Evolutionary conservation across 179 eudicot species (phyloP).

Genomic region (Monotropa hypopitys): DNA sequence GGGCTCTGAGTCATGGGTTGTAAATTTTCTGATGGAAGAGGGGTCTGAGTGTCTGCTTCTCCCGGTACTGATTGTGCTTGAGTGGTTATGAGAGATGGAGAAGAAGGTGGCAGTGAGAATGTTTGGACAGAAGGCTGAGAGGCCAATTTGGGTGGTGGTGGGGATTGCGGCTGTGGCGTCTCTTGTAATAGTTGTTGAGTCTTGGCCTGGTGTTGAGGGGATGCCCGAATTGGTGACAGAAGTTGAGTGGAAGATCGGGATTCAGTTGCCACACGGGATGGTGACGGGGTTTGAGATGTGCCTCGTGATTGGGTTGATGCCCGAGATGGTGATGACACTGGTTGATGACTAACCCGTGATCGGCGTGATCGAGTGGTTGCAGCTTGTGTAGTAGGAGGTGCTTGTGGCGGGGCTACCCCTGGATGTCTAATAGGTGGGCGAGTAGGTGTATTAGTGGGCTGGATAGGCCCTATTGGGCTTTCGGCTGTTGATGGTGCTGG

Average conservation of each 20-base stretch:
- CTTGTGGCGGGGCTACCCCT: constrained; percentile 16
- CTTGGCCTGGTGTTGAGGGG: constrained; percentile 6
- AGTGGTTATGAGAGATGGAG: constrained; percentile 13
- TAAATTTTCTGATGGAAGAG: constrained; percentile 19
- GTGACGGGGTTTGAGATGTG: constrained; percentile 12
- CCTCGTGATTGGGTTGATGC: constrained; percentile 10
- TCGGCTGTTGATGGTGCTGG: constrained; percentile 5
- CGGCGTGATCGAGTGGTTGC: constrained; percentile 10
- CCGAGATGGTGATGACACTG: constrained; percentile 24
- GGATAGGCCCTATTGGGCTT: not conserved
- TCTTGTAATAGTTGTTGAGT: constrained; percentile 11
- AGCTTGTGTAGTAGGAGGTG: constrained; percentile 15
- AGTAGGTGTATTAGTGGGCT: constrained; percentile 4
- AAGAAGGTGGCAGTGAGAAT: constrained; percentile 10
- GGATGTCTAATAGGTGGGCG: constrained; percentile 26
- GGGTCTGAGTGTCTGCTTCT: constrained; percentile 5
- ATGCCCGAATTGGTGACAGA: constrained; percentile 19
- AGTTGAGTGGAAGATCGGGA: constrained; percentile 14
- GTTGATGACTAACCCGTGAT: constrained; percentile 7
- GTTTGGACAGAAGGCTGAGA: constrained; percentile 11
- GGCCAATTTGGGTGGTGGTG: constrained; percentile 18
- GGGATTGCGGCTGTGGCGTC: constrained; percentile 14
- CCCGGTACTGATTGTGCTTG: constrained; percentile 12
- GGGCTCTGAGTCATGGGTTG: constrained; percentile 7
- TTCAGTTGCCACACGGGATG: constrained; percentile 9